A percentile compares a stretch with the other conserved stretches of the same genome.
phyloP scores from a whole-genome alignment of 2,329 filamentous ascomycete species.

The Sporothrix humicola region DNA sequence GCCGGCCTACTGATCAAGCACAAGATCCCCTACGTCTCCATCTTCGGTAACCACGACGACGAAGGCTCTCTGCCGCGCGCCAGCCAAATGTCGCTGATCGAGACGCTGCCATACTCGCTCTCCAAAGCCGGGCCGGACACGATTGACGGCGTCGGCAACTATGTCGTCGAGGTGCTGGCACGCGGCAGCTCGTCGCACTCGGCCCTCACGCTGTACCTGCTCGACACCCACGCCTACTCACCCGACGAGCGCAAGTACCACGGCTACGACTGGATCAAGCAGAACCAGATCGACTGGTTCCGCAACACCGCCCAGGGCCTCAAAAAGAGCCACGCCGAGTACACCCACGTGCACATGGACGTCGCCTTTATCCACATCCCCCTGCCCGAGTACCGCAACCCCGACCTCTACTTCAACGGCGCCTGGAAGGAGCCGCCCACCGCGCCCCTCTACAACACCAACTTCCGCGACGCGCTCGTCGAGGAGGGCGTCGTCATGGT shows the following conservation, averaged over 20 bases:
- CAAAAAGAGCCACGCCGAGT: conserved; percentile 79
- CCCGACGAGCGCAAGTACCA: conserved; percentile 85
- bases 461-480: conserved; percentile 88
- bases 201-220: conserved; percentile 89
- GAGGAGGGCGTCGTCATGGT: conserved; percentile 86
- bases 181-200: conserved; percentile 81
- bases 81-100: conserved; percentile 82
- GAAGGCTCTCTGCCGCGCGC: conserved; percentile 79
- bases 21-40: conserved; percentile 87
- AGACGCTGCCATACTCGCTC: conserved; percentile 86
- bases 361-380: conserved; percentile 98
- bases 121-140: conserved; percentile 81
- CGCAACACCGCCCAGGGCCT: conserved; percentile 74
- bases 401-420: conserved; percentile 67
- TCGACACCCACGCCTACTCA: conserved; percentile 91
- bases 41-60: conserved; percentile 98
- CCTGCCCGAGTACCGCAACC: conserved; percentile 80
- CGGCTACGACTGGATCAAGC: conserved; percentile 98
- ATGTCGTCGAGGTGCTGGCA: conserved; percentile 87
- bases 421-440: conserved; percentile 83
- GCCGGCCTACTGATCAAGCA: conserved; percentile 82
- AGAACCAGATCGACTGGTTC: conserved; percentile 95
- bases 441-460: conserved; percentile 85
- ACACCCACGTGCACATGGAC: conserved; percentile 91
- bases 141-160: conserved; percentile 92